Percentiles rank a stretch among this genome's conserved stretches.
phyloP scores from a whole-genome alignment of 108 stramenopile species.

The Nannochloropsis gaditana region DNA sequence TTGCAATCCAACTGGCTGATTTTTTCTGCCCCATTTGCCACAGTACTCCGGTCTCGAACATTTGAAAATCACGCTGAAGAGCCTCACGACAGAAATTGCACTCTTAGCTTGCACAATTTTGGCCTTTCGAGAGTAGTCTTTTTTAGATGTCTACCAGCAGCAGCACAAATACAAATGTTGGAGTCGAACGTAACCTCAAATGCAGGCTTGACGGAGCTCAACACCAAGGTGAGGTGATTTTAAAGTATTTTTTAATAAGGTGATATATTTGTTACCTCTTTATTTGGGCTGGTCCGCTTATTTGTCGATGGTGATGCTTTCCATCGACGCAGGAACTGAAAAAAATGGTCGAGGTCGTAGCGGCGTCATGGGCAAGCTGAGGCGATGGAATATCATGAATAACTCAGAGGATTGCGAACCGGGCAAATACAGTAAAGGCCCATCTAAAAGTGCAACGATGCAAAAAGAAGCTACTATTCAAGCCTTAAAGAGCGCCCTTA shows the following conservation, averaged over 20 bases:
- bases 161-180: neutral
- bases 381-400: slow-evolving; percentile 17
- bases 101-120: no score
- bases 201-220: neutral
- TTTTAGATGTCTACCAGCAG: slow-evolving; percentile 3
- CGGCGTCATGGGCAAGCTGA: neutral
- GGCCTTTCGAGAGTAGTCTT: no score
- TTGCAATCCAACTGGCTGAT: no score
- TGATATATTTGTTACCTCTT: neutral
- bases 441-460: neutral
- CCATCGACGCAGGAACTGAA: neutral
- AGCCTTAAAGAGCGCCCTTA: slow-evolving; percentile 38
- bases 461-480: neutral
- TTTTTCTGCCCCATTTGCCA: no score
- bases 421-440: neutral
- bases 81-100: no score
- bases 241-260: neutral
- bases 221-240: neutral
- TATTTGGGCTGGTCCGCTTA: neutral
- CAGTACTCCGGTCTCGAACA: no score
- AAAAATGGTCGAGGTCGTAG: neutral
- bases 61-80: no score
- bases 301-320: no score
- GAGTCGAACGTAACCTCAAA: neutral
- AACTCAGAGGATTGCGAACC: slow-evolving; percentile 15